These are phyloP conservation scores for Neurospora tetraspora DNA, from an alignment of 495 filamentous ascomycete genomes.

Conservation along the genomic window DNA sequence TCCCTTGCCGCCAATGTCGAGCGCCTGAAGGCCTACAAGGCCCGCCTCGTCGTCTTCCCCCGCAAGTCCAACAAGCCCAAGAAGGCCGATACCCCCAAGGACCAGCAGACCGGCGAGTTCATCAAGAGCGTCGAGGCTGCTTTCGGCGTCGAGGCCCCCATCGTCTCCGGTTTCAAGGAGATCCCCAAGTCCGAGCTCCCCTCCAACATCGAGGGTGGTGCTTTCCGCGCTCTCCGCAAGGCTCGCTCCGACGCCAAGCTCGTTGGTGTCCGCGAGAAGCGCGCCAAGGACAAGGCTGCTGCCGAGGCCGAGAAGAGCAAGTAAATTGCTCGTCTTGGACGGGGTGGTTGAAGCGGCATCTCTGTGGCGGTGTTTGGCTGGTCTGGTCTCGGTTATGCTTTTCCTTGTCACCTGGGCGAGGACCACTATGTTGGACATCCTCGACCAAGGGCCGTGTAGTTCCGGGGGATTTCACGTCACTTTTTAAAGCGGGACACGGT, in stretches of 20 bases:
- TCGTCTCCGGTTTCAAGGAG: slow-evolving; percentile 55
- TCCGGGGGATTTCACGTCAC: slow-evolving; percentile 16
- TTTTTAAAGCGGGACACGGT: slow-evolving; percentile 13
- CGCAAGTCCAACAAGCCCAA: slow-evolving; percentile 87
- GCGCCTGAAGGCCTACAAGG: slow-evolving; percentile 92
- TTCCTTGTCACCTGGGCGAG: slow-evolving; percentile 26
- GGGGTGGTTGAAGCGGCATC: slow-evolving; percentile 11
- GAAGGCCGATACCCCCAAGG: slow-evolving; percentile 82
- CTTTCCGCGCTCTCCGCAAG: slow-evolving; percentile 75
- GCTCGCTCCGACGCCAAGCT: slow-evolving; percentile 77
- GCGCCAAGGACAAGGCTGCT: slow-evolving; percentile 86
- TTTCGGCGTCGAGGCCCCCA: slow-evolving; percentile 61
- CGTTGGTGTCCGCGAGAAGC: slow-evolving; percentile 81
- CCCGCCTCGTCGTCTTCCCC: slow-evolving; percentile 92
- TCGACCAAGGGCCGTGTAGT: slow-evolving; percentile 17
- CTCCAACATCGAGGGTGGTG: slow-evolving; percentile 64
- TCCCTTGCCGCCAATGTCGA: slow-evolving; percentile 85
- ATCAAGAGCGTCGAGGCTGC: slow-evolving; percentile 39
- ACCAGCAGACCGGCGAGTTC: slow-evolving; percentile 67
- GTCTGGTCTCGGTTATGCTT: slow-evolving; percentile 36
- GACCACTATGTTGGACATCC: slow-evolving; percentile 11
- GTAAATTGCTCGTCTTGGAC: slow-evolving; percentile 61
- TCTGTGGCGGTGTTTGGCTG: slow-evolving; percentile 31
- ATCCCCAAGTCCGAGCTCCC: slow-evolving; percentile 73
- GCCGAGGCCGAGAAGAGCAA: slow-evolving; percentile 65